These are phyloP conservation scores for Escovopsis sp. DNA, from an alignment of 2,329 filamentous ascomycete genomes.

Conservation along the genomic window DNA sequence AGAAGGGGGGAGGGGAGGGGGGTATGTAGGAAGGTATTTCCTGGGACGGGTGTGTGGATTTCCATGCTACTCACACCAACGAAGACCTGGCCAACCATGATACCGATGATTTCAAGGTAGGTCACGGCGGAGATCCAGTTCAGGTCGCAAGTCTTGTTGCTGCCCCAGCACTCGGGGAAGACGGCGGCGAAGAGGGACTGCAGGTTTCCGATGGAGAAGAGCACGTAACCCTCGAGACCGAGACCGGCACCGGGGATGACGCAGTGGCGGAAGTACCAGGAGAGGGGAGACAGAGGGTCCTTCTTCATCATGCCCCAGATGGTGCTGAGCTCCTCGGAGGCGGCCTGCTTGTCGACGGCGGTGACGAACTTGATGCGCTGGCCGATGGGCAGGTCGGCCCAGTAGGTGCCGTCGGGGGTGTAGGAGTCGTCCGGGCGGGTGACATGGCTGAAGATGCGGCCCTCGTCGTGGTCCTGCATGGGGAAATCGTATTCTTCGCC, in stretches of 20 bases:
- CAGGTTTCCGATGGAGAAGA: conserved; percentile 94
- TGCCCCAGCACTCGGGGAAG: conserved; percentile 67
- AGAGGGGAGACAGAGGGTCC: conserved; percentile 71
- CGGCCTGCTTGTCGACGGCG: conserved; percentile 57
- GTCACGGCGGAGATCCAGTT: conserved; percentile 77
- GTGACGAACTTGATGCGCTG: conserved; percentile 63
- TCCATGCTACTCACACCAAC: conserved; percentile 66
- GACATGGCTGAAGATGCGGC: conserved; percentile 57
- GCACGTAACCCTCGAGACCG: conserved; percentile 84
- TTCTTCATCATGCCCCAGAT: conserved; percentile 73
- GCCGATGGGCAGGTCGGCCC: conserved; percentile 67
- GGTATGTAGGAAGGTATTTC: not conserved
- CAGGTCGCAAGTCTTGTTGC: conserved; percentile 49
- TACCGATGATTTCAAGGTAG: conserved; percentile 86
- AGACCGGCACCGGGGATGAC: conserved; percentile 86
- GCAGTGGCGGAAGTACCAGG: conserved; percentile 80
- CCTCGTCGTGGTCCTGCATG: conserved; percentile 32
- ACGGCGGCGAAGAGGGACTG: conserved; percentile 63
- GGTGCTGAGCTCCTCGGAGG: conserved; percentile 47
- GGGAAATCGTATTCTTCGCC: conserved; percentile 35
- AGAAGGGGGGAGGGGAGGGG: not conserved
- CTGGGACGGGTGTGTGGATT: too few relatives aligned
- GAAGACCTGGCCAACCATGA: conserved; percentile 82
- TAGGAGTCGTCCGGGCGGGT: conserved; percentile 84
- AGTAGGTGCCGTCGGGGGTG: conserved; percentile 71